Evolutionary conservation across 129 eudicot species (phyloP).

Genomic region (Saposhnikovia divaricata): DNA sequence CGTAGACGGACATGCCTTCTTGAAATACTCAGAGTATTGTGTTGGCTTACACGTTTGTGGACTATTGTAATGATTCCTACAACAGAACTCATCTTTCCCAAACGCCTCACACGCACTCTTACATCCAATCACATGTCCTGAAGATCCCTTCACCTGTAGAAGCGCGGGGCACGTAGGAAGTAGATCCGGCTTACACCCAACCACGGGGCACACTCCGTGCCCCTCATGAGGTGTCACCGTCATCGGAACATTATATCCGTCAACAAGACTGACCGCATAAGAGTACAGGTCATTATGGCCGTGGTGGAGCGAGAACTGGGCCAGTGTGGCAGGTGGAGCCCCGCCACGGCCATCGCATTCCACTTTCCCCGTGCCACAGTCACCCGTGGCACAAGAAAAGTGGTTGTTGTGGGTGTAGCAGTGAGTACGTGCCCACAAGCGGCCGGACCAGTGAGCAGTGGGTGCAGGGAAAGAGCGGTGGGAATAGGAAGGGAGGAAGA

Average conservation of each 20-base stretch:
- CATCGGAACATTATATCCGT: conserved; percentile 87
- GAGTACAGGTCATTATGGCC: conserved; percentile 62
- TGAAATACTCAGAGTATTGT: conserved; percentile 52
- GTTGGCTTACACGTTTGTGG: conserved; percentile 51
- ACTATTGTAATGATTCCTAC: conserved; percentile 59
- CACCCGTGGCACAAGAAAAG: conserved; percentile 89
- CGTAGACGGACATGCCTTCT: conserved; percentile 73
- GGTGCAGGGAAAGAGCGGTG: conserved; percentile 94
- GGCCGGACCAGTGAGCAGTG: conserved; percentile 85
- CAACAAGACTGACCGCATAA: conserved; percentile 87
- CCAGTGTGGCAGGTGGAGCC: conserved; percentile 70
- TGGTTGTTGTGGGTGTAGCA: conserved; percentile 40
- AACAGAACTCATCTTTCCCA: conserved; percentile 67
- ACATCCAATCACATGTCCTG: conserved; percentile 65
- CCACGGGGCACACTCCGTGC: conserved; percentile 69
- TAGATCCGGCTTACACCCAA: conserved; percentile 60
- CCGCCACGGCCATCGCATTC: conserved; percentile 81
- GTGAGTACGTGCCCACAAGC: conserved; percentile 83
- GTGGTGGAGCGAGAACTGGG: conserved; percentile 89
- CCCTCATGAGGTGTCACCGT: conserved; percentile 95
- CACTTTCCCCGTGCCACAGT: conserved; percentile 54
- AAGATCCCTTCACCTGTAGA: conserved; percentile 24
- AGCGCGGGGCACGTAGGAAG: conserved; percentile 46
- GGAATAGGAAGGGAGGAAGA: conserved; percentile 45
- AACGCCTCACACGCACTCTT: conserved; percentile 89